Evolutionary conservation across 2,329 filamentous ascomycete genomes (phyloP).

Genomic region (Colletotrichum aenigma): DNA sequence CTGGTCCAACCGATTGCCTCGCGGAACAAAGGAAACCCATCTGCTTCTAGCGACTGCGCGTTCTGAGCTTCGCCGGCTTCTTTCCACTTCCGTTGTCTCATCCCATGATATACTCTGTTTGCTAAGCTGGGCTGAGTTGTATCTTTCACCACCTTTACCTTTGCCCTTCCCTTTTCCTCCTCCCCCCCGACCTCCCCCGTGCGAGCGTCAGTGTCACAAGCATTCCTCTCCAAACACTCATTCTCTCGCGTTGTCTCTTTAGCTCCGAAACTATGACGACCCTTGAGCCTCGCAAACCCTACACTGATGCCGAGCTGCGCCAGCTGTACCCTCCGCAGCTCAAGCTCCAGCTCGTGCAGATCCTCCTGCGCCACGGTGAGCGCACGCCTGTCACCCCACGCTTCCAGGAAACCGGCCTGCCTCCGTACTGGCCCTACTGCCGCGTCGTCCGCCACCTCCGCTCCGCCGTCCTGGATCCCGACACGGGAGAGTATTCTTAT

Average conservation of each 20-base stretch:
- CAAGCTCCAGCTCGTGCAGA: constrained; percentile 87
- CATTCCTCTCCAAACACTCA: constrained; percentile 12
- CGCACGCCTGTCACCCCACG: constrained; percentile 87
- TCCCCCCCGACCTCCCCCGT: neutral
- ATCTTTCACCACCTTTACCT: neutral
- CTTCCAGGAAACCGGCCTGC: constrained; percentile 79
- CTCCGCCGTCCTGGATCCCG: constrained; percentile 51
- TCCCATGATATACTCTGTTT: constrained; percentile 7
- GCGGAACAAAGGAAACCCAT: neutral
- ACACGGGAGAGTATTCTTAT: constrained; percentile 42
- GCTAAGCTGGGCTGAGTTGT: neutral
- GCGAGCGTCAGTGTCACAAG: neutral
- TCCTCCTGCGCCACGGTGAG: constrained; percentile 80
- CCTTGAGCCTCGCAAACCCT: constrained; percentile 74
- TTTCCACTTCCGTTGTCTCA: neutral
- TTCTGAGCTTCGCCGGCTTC: neutral
- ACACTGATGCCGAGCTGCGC: constrained; percentile 79
- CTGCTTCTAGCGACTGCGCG: neutral
- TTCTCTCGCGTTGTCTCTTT: neutral
- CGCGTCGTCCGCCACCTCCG: constrained; percentile 73
- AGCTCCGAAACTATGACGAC: constrained; percentile 69
- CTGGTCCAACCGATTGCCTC: neutral
- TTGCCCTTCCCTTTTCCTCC: neutral
- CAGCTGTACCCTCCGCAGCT: constrained; percentile 81
- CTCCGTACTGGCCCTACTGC: constrained; percentile 88